Evolutionary conservation across 192 early-diverging fungal species (phyloP).

Genomic region (Backusella luteola): DNA sequence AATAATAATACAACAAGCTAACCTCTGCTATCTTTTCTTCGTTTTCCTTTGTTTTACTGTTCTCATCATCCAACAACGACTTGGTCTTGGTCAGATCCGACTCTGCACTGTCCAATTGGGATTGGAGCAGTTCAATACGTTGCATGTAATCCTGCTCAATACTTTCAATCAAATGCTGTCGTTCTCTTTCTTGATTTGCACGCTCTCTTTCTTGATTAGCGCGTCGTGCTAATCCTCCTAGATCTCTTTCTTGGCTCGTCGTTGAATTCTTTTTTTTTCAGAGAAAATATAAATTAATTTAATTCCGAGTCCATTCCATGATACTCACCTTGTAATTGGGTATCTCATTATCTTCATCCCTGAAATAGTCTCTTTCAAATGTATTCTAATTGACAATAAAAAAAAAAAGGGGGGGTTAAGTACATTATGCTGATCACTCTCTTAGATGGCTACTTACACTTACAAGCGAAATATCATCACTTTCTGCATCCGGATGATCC

Average conservation of each 20-base stretch:
- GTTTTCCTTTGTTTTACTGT: background rate
- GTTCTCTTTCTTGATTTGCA: background rate
- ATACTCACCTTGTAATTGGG: background rate
- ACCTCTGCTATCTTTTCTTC: background rate
- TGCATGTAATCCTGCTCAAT: background rate
- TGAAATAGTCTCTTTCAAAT: background rate
- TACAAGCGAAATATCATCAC: conserved; percentile 1
- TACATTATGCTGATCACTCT: background rate
- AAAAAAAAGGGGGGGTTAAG: background rate
- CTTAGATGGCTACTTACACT: background rate
- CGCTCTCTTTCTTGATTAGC: background rate
- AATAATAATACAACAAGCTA: too few species aligned
- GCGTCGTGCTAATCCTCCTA: background rate
- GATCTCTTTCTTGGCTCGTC: too few species aligned
- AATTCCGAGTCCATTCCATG: background rate
- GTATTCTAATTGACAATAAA: background rate
- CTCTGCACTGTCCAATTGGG: background rate
- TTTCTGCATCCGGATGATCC: background rate
- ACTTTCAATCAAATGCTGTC: background rate
- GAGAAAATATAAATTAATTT: background rate
- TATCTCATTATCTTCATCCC: background rate
- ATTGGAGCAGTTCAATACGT: background rate
- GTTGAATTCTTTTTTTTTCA: background rate
- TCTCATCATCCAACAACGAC: background rate
- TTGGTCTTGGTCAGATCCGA: background rate